A percentile compares a stretch with the other conserved stretches of the same genome.
These are phyloP conservation scores for Tilletia setariae DNA, from an alignment of 1,284 basidiomycete genomes.

Conservation along the genomic window DNA sequence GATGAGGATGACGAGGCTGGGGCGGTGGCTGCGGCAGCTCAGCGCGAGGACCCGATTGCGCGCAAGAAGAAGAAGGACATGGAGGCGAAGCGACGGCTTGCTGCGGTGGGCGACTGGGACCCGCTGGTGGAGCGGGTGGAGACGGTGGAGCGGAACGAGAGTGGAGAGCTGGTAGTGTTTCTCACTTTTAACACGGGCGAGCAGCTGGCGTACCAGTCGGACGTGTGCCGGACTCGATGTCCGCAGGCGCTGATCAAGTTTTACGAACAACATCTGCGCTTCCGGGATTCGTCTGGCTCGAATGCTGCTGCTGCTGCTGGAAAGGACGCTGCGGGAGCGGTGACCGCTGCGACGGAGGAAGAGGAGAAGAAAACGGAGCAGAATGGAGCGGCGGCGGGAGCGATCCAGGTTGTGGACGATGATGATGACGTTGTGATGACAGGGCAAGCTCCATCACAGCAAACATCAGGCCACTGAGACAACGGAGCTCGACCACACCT, in stretches of 20 bases:
- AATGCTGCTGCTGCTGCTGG: not conserved
- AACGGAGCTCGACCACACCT: too few relatives aligned
- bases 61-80: conserved; percentile 25
- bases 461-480: too few relatives aligned
- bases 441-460: too few relatives aligned
- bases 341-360: not conserved
- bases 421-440: too few relatives aligned
- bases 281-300: conserved; percentile 19
- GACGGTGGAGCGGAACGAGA: conserved; percentile 30
- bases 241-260: conserved; percentile 36
- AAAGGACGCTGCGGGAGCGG: not conserved
- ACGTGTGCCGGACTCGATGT: conserved; percentile 31
- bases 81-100: conserved; percentile 24
- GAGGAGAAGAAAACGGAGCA: too few relatives aligned
- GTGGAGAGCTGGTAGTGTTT: conserved; percentile 30
- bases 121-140: conserved; percentile 31
- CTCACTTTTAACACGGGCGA: conserved; percentile 25
- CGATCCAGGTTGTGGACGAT: too few relatives aligned
- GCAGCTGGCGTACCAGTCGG: conserved; percentile 29
- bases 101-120: conserved; percentile 35
- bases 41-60: conserved; percentile 27
- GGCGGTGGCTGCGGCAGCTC: conserved; percentile 14
- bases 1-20: conserved; percentile 18
- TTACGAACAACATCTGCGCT: conserved; percentile 35
- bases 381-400: too few relatives aligned